A percentile compares a stretch with the other conserved stretches of the same genome.
These are phyloP conservation scores for Coemansia asiatica DNA, from an alignment of 192 early-diverging fungal genomes.

Conservation along the genomic window DNA sequence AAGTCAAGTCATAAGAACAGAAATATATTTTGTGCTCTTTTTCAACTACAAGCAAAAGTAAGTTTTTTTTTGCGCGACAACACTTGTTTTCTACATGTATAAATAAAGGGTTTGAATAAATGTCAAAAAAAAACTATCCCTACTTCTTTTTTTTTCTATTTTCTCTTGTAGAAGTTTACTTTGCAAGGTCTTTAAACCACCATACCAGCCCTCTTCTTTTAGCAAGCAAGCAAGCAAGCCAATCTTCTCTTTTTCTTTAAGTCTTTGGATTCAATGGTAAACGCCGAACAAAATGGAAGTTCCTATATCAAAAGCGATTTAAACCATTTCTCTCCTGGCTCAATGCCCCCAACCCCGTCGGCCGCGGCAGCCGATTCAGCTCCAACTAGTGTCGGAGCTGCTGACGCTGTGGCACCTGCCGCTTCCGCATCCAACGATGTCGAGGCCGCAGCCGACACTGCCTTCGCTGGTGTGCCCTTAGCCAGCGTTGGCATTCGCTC, in stretches of 20 bases:
- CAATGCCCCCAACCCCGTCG: constrained; percentile 9
- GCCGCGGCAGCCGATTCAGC: constrained; percentile 5
- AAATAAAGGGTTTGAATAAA: no score
- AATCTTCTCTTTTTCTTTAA: not conserved
- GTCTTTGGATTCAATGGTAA: constrained; percentile 41
- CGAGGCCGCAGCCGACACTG: not conserved
- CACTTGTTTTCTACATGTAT: no score
- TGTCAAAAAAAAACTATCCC: not conserved
- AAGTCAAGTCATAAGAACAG: no score
- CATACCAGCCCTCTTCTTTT: not conserved
- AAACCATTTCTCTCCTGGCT: constrained; percentile 17
- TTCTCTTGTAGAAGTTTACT: not conserved
- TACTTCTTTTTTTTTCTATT: not conserved
- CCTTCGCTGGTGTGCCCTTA: constrained; percentile 3
- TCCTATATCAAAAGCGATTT: constrained; percentile 49
- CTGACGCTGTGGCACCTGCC: not conserved
- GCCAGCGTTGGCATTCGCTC: not conserved
- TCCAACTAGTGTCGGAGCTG: not conserved
- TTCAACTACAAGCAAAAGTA: no score
- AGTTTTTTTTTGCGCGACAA: no score
- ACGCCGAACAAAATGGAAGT: constrained; percentile 40
- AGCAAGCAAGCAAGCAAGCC: not conserved
- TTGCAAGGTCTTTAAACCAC: not conserved
- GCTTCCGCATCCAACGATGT: not conserved
- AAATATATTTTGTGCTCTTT: no score